Conservation (phyloP, 257 asterid species). For the Solanum acaule region DNA sequence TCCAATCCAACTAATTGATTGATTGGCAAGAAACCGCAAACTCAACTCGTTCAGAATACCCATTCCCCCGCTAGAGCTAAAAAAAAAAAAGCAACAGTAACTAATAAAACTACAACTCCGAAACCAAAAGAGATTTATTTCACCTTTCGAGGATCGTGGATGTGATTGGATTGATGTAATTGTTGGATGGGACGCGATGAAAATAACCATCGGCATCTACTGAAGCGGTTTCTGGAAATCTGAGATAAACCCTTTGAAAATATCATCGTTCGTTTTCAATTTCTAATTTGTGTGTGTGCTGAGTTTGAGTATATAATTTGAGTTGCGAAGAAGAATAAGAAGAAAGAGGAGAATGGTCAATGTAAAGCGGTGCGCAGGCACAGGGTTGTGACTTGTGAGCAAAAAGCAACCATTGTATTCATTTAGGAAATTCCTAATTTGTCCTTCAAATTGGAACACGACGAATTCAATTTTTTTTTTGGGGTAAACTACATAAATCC, state of each 20-base stretch:
- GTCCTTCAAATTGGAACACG: not conserved
- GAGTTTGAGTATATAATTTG: not conserved
- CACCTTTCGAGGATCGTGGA: constrained; percentile 14
- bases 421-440: not conserved
- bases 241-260: constrained; percentile 9
- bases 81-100: not conserved
- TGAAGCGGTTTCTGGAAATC: constrained; percentile 10
- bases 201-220: not conserved
- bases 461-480: not conserved
- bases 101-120: not conserved
- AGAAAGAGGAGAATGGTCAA: not conserved
- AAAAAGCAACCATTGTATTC: not conserved
- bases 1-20: not conserved
- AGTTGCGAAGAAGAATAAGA: not conserved
- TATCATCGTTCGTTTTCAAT: not conserved
- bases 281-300: not conserved
- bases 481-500: too few relatives aligned
- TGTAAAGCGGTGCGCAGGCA: not conserved
- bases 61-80: not conserved
- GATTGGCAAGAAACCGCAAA: not conserved
- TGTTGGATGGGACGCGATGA: not conserved
- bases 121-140: not conserved
- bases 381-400: not conserved
- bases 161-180: not conserved
- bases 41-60: not conserved